A percentile compares a stretch with the other conserved stretches of the same genome.
Evolutionary conservation across 495 filamentous ascomycete species (phyloP).

Genomic region (Penicillium pancosmium): DNA sequence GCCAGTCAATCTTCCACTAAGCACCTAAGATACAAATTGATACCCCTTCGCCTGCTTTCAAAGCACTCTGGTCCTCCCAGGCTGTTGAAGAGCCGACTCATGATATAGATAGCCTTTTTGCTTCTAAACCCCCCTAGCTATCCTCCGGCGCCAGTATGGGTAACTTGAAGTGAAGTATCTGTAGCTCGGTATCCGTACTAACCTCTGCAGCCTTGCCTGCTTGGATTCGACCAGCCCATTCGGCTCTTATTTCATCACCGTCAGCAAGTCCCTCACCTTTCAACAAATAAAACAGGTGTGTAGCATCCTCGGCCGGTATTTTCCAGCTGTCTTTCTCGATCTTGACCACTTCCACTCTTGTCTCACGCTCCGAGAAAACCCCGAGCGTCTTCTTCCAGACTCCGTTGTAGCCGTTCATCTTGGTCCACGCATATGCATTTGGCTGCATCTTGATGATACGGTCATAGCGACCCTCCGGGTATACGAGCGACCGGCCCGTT

Average conservation of each 20-base stretch:
- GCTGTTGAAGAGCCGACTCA: too few relatives aligned
- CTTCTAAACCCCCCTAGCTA: too few relatives aligned
- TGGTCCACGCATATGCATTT: neutral
- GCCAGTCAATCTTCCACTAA: too few relatives aligned
- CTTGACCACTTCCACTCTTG: slow-evolving; percentile 7
- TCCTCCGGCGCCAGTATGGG: neutral
- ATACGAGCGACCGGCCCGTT: neutral
- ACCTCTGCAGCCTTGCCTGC: neutral
- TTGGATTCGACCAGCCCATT: neutral
- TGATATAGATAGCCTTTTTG: too few relatives aligned
- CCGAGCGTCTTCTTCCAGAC: slow-evolving; percentile 11
- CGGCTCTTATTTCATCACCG: neutral
- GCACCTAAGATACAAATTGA: too few relatives aligned
- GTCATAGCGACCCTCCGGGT: neutral
- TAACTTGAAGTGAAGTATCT: neutral
- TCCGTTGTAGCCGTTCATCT: neutral
- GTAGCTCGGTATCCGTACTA: neutral
- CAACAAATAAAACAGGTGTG: neutral
- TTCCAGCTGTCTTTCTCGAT: neutral
- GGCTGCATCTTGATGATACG: neutral
- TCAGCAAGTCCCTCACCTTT: neutral
- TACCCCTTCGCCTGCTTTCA: too few relatives aligned
- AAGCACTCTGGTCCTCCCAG: too few relatives aligned
- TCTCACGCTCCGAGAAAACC: slow-evolving; percentile 15
- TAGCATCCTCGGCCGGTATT: neutral